A percentile compares a stretch with the other conserved stretches of the same genome.
Evolutionary conservation across 495 filamentous ascomycete species (phyloP).

Genomic region (Chaetomium cochliodes): DNA sequence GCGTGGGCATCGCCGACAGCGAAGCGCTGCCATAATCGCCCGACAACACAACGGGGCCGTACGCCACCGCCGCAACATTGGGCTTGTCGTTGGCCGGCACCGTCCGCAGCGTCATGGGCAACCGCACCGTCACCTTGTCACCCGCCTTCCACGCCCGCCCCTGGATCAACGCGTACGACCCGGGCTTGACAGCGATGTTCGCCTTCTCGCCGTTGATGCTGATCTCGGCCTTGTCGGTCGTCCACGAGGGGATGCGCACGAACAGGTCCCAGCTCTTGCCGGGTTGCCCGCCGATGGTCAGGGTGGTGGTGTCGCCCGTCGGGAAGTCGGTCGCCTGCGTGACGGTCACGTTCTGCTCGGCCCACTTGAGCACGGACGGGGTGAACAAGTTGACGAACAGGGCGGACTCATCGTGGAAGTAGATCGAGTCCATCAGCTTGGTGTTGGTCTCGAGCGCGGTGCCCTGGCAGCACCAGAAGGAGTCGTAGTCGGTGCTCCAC

Average conservation of each 20-base stretch:
- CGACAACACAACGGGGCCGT: constrained; percentile 35
- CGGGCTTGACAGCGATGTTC: constrained; percentile 22
- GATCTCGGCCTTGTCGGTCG: constrained; percentile 30
- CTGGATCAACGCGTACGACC: constrained; percentile 32
- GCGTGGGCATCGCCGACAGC: constrained; percentile 13
- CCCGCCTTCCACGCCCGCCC: constrained; percentile 35
- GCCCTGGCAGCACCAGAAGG: constrained; percentile 32
- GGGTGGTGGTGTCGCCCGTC: constrained; percentile 30
- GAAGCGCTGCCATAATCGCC: constrained; percentile 34
- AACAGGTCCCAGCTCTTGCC: constrained; percentile 26
- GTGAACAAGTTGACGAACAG: constrained; percentile 42
- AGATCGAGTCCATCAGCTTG: constrained; percentile 29
- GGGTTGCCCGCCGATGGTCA: constrained; percentile 25
- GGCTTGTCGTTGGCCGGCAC: constrained; percentile 39
- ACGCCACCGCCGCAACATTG: constrained; percentile 36
- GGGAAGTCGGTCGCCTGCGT: constrained; percentile 37
- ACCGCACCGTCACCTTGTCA: constrained; percentile 34
- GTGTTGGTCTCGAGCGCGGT: constrained; percentile 29
- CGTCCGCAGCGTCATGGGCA: constrained; percentile 36
- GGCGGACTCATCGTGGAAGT: constrained; percentile 19
- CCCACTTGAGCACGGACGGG: constrained; percentile 37
- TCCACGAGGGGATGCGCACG: constrained; percentile 40
- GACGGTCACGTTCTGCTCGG: constrained; percentile 26
- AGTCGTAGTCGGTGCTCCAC: constrained; percentile 29
- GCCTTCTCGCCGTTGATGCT: constrained; percentile 33